Conservation (phyloP, 2,329 filamentous ascomycete species). For the Arthrobotrys entomopaga region DNA sequence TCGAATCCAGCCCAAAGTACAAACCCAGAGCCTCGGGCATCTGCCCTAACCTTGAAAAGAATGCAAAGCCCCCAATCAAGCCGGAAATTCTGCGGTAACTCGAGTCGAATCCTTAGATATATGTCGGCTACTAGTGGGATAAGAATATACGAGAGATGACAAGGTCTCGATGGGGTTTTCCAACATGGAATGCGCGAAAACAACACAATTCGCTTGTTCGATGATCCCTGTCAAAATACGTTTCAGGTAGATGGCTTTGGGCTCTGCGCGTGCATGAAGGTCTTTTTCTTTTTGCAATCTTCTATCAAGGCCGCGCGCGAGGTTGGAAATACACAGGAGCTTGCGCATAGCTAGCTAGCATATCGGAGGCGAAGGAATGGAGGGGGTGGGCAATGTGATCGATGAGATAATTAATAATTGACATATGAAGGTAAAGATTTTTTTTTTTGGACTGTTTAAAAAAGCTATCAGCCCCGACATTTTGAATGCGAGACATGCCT, state of each 20-base stretch:
- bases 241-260: conserved; percentile 49
- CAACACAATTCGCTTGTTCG: conserved; percentile 49
- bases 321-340: conserved; percentile 10
- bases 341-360: background rate
- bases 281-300: conserved; percentile 7
- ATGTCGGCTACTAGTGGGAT: conserved; percentile 25
- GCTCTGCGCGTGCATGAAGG: conserved; percentile 17
- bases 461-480: conserved; percentile 6
- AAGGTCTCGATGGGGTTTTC: conserved; percentile 9
- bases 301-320: conserved; percentile 9
- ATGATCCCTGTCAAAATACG: conserved; percentile 40
- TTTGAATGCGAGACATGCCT: conserved; percentile 2
- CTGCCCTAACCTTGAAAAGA: conserved; percentile 16
- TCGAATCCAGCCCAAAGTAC: too few species aligned
- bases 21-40: conserved; percentile 9
- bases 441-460: too few species aligned
- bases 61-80: too few species aligned
- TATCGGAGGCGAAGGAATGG: background rate
- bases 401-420: conserved; percentile 39
- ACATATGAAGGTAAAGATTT: background rate
- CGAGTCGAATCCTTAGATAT: conserved; percentile 13
- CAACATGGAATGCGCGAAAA: conserved; percentile 30
- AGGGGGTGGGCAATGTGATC: conserved; percentile 28
- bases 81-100: background rate
- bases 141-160: too few species aligned